A percentile compares a stretch with the other conserved stretches of the same genome.
Conservation (phyloP, 1,284 basidiomycete species). For the Ustilago loliicola region DNA sequence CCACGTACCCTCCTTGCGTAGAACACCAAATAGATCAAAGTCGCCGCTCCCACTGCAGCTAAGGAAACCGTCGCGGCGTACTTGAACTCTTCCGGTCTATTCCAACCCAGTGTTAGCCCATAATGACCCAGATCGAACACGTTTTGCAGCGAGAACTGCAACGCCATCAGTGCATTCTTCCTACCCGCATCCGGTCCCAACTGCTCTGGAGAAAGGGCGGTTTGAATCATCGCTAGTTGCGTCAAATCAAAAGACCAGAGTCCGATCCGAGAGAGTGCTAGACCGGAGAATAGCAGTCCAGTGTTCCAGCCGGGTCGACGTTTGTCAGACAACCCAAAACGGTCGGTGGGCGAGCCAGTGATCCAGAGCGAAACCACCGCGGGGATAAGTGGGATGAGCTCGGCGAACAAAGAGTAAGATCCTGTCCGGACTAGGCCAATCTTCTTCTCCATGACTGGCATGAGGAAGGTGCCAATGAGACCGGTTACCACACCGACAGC, state of each 20-base stretch:
- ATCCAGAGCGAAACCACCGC: constrained; percentile 53
- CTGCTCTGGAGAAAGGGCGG: constrained; percentile 42
- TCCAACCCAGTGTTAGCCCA: constrained; percentile 58
- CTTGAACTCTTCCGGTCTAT: constrained; percentile 54
- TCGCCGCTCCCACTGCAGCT: constrained; percentile 52
- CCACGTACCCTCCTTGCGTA: constrained; percentile 60
- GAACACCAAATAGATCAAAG: constrained; percentile 52
- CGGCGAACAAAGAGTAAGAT: constrained; percentile 65
- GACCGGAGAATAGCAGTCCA: constrained; percentile 68
- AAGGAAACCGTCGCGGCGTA: constrained; percentile 55
- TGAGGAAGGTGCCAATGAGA: constrained; percentile 73
- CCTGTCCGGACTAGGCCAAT: constrained; percentile 74
- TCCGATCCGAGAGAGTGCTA: constrained; percentile 74
- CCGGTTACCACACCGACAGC: constrained; percentile 73
- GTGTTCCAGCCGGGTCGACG: constrained; percentile 56
- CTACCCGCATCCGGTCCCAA: constrained; percentile 40
- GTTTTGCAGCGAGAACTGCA: constrained; percentile 60
- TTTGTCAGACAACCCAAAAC: constrained; percentile 38
- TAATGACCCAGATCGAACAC: constrained; percentile 58
- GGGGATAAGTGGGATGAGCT: constrained; percentile 51
- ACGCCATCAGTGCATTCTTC: constrained; percentile 55
- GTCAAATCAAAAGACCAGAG: constrained; percentile 75
- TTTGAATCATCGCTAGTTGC: constrained; percentile 72
- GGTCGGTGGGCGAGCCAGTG: constrained; percentile 31
- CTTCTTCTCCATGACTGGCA: constrained; percentile 72